Evolutionary conservation across 345 rosid genomes (phyloP).

Genomic region (Aquilaria yunnanensis): DNA sequence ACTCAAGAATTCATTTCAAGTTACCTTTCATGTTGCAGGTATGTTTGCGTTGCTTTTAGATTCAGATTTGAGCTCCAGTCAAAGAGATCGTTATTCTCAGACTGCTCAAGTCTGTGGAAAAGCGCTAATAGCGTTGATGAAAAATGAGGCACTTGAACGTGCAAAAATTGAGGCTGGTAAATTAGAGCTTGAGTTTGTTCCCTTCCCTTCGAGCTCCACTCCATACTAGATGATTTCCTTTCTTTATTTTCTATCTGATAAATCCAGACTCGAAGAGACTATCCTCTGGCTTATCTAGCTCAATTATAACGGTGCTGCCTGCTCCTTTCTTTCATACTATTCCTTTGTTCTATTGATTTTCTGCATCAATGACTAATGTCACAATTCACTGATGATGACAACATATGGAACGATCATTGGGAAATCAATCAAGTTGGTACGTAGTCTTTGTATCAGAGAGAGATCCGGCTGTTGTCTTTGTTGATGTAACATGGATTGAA

Average conservation of each 20-base stretch:
- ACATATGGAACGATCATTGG: too few relatives aligned
- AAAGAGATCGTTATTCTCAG: slow-evolving; percentile 77
- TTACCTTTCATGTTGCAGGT: slow-evolving; percentile 34
- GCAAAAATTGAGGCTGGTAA: slow-evolving; percentile 98
- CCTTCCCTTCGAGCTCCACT: slow-evolving; percentile 63
- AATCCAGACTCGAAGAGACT: slow-evolving; percentile 75
- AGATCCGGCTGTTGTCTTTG: slow-evolving; percentile 78
- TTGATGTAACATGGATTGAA: slow-evolving; percentile 94
- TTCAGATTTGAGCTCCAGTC: slow-evolving; percentile 84
- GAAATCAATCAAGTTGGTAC: slow-evolving; percentile 19
- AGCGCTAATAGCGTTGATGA: slow-evolving; percentile 80
- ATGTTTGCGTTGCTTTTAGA: slow-evolving; percentile 93
- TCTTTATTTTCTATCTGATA: slow-evolving; percentile 80
- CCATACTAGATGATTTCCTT: slow-evolving; percentile 92
- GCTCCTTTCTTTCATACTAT: too few relatives aligned
- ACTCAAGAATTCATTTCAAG: background rate
- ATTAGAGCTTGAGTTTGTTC: slow-evolving; percentile 68
- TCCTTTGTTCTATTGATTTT: too few relatives aligned
- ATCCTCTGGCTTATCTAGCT: slow-evolving; percentile 42
- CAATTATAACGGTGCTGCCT: too few relatives aligned
- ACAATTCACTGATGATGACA: too few relatives aligned
- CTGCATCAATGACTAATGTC: too few relatives aligned
- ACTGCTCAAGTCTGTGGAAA: slow-evolving; percentile 96
- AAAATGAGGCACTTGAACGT: slow-evolving; percentile 91
- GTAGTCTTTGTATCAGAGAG: slow-evolving; percentile 83